These are phyloP conservation scores for Microbotryomycetes sp. DNA, from an alignment of 1,284 basidiomycete genomes.

Conservation along the genomic window DNA sequence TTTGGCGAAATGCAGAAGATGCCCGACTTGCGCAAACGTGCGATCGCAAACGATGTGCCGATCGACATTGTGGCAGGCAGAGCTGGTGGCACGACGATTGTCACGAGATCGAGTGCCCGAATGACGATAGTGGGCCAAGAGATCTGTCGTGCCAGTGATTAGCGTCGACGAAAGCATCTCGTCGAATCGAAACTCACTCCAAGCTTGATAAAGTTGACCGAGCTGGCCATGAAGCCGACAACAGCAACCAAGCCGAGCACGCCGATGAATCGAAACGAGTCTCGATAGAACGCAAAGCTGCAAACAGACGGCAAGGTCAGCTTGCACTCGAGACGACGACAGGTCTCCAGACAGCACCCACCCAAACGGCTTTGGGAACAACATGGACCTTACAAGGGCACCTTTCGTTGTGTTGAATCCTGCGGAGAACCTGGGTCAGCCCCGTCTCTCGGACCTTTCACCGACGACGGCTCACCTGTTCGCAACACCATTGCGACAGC, in stretches of 20 bases:
- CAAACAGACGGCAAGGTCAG: not conserved
- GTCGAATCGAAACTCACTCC: conserved; percentile 53
- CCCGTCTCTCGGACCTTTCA: not conserved
- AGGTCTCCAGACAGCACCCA: conserved; percentile 50
- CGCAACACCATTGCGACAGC: conserved; percentile 85
- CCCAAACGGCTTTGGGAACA: conserved; percentile 97
- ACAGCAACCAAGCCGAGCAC: conserved; percentile 70
- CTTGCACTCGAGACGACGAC: conserved; percentile 1
- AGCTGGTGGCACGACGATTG: conserved; percentile 95
- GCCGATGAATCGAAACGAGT: conserved; percentile 84
- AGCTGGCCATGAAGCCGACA: conserved; percentile 48
- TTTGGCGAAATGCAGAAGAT: conserved; percentile 98
- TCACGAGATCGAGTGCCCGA: conserved; percentile 93
- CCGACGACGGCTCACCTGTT: conserved; percentile 55
- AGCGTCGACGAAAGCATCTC: not conserved
- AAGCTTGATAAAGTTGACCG: conserved; percentile 84
- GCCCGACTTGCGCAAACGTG: conserved; percentile 75
- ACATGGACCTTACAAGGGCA: conserved; percentile 90
- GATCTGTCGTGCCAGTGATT: conserved; percentile 50
- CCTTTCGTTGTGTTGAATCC: conserved; percentile 98
- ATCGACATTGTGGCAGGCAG: conserved; percentile 96
- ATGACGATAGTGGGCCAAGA: conserved; percentile 85
- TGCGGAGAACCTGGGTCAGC: conserved; percentile 36
- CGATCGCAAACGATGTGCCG: conserved; percentile 92
- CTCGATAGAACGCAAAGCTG: conserved; percentile 52